Evolutionary conservation across 2,329 filamentous ascomycete genomes (phyloP), one percentile per base, ranked within the genome.

Genomic region (Elsinoe ampelina): DNA sequence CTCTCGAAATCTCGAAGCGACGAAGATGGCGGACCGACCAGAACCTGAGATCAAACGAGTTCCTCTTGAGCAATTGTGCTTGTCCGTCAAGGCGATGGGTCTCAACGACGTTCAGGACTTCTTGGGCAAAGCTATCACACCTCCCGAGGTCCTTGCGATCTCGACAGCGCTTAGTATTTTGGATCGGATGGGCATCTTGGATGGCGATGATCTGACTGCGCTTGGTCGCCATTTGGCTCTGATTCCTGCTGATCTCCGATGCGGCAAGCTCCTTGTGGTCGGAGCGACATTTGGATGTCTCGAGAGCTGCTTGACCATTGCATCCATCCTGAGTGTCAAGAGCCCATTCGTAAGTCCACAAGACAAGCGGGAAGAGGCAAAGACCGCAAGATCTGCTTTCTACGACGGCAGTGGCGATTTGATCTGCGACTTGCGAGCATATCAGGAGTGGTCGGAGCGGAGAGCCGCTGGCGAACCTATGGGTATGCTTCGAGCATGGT

Each of bases 41-140:
- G 90, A 96, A 58, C 93, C 93, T 0, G 93, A 98, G 70, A 96
- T 98, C 63, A 82, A 89, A 30, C 82, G 93, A 59, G 92, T 97
- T 1, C 91, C 93, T 1, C 76, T 98, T 1, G 93, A 98, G 70
- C 92, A 97, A 66, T 81, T 97, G 22, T 97, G 92, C 68, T 77
- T 98, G 3, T 95, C 90, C 0, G 93, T 98, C 42, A 87, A 93
- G 61, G 90, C 92, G 15, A 97, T 97, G 90, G 92, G 90, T 1
- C 86, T 95, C 57, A 78, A 80, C 54, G 87, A 96, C 63, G 87
- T 97, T 1, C 80, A 83, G 4, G 75, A 73, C 2, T 98, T 98
- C 72, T 78, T 98, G 10, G 84, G 84, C 1, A 85, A 88, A 48
- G 93, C 92, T 0, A 82, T 95, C 7, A 96, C 92, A 1, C 93